These are phyloP conservation scores for Parietichytrium sp. DNA, from an alignment of 108 stramenopile genomes.

Conservation along the genomic window DNA sequence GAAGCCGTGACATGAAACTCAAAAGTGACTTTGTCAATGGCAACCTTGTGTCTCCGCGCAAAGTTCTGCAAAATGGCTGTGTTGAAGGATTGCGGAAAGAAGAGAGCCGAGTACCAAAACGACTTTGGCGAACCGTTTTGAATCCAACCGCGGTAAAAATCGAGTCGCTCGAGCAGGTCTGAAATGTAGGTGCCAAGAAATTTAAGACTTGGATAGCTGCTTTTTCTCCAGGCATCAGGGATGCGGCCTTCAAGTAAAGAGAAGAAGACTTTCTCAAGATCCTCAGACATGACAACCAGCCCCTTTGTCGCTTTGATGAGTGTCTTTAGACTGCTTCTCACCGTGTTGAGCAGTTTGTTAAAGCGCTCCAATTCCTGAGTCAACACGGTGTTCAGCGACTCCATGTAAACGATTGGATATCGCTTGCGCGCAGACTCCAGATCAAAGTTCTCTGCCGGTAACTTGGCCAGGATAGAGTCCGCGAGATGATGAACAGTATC, in stretches of 20 bases:
- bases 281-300: conserved; percentile 67
- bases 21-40: conserved; percentile 64
- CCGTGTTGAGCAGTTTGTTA: conserved; percentile 53
- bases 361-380: conserved; percentile 67
- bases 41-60: conserved; percentile 61
- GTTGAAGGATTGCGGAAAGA: conserved; percentile 72
- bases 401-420: conserved; percentile 67
- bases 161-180: conserved; percentile 57
- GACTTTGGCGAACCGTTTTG: conserved; percentile 48
- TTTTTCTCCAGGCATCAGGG: conserved; percentile 51
- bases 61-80: conserved; percentile 70
- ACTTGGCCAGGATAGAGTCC: conserved; percentile 48
- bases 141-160: conserved; percentile 58
- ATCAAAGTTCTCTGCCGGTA: conserved; percentile 57
- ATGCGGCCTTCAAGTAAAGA: conserved; percentile 60
- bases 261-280: conserved; percentile 64
- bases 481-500: conserved; percentile 56
- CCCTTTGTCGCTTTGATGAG: conserved; percentile 64
- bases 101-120: conserved; percentile 67
- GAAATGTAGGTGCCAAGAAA: conserved; percentile 62
- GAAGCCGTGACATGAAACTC: conserved; percentile 59
- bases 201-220: conserved; percentile 64
- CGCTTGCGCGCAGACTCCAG: conserved; percentile 59
- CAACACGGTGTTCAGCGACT: conserved; percentile 70
- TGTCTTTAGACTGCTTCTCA: conserved; percentile 46